A percentile compares a stretch with the other conserved stretches of the same genome.
Evolutionary conservation across 1,284 basidiomycete genomes (phyloP).

Genomic region (Pseudozyma tsukubaensis): DNA sequence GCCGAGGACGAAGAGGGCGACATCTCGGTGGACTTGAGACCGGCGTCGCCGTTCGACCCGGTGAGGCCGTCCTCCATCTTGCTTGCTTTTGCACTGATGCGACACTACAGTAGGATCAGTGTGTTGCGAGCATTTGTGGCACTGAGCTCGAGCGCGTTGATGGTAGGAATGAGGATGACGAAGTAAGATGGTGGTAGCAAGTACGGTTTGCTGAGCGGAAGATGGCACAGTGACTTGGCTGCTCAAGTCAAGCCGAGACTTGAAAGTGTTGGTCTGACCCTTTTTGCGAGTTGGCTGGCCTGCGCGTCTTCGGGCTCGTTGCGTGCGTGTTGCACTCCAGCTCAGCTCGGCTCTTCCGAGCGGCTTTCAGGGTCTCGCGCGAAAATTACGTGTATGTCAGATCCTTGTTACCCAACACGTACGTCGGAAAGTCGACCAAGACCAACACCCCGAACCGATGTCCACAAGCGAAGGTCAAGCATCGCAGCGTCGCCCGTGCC

Average conservation of each 20-base stretch:
- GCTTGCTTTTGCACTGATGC: neutral
- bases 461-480: too few relatives aligned
- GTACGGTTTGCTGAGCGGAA: neutral
- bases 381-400: too few relatives aligned
- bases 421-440: too few relatives aligned
- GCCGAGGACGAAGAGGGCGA: constrained; percentile 31
- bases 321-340: constrained; percentile 7
- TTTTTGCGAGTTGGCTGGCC: constrained; percentile 5
- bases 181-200: neutral
- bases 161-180: neutral
- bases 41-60: constrained; percentile 21
- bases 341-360: neutral
- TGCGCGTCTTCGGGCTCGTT: constrained; percentile 3
- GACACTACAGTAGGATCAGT: neutral
- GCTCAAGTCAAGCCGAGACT: neutral
- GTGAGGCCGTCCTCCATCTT: constrained; percentile 27
- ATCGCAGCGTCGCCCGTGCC: too few relatives aligned
- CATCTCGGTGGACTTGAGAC: constrained; percentile 27
- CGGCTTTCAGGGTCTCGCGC: neutral
- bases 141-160: neutral
- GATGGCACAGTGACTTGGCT: neutral
- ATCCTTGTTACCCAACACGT: too few relatives aligned
- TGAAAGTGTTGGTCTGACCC: constrained; percentile 19
- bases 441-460: too few relatives aligned
- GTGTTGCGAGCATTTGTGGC: constrained; percentile 3